Evolutionary conservation across 2,329 filamentous ascomycete genomes (phyloP).

Genomic region (Talaromyces albobiverticillius): DNA sequence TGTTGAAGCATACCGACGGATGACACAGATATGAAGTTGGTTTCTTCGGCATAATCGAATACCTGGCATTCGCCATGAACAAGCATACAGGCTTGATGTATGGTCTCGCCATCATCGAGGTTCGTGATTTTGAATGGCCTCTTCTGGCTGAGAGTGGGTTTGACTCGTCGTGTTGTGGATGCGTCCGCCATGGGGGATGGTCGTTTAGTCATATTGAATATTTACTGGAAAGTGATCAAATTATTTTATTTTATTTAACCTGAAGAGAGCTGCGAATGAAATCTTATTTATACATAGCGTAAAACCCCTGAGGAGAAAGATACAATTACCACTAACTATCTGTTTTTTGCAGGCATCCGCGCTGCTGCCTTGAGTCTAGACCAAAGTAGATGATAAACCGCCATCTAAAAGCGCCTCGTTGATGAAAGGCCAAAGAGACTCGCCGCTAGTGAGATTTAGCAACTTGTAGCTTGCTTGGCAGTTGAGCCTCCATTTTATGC

Average conservation of each 20-base stretch:
- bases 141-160: conserved; percentile 6
- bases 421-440: no score
- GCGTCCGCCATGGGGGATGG: not conserved
- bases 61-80: conserved; percentile 15
- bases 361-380: no score
- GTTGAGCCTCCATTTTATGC: no score
- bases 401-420: no score
- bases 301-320: no score
- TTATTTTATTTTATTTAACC: not conserved
- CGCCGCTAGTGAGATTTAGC: no score
- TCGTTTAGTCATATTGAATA: not conserved
- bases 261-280: no score
- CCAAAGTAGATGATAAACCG: no score
- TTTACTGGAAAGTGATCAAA: not conserved
- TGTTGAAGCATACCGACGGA: not conserved
- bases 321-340: no score
- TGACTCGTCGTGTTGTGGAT: not conserved
- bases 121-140: conserved; percentile 15
- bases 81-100: conserved; percentile 16
- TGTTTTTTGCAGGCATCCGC: no score
- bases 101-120: conserved; percentile 14
- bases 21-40: not conserved
- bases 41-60: conserved; percentile 6
- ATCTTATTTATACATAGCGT: no score
- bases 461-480: no score